phyloP scores from a whole-genome alignment of 768 basidiomycete genomes.

The Leccinum truebloodii region DNA sequence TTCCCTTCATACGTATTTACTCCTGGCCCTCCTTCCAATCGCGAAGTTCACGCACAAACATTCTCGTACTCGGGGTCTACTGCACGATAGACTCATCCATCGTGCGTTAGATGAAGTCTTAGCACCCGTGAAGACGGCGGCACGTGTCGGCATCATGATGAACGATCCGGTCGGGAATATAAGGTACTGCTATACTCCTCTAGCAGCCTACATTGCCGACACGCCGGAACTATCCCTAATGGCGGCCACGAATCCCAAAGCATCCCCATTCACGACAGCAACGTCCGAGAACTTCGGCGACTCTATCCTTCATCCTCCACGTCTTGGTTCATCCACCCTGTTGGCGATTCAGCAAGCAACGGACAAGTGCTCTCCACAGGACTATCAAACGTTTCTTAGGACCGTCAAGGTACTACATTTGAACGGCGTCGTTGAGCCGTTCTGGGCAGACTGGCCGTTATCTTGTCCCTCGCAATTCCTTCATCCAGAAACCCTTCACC shows the following conservation, averaged over 20 bases:
- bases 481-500: conserved; percentile 22
- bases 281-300: conserved; percentile 30
- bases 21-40: conserved; percentile 19
- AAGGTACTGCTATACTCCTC: conserved; percentile 28
- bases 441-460: conserved; percentile 38
- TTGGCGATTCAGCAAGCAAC: neutral
- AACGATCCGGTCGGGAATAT: conserved; percentile 22
- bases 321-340: neutral
- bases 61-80: conserved; percentile 3
- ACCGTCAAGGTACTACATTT: neutral
- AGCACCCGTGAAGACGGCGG: conserved; percentile 32
- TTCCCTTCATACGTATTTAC: conserved; percentile 10
- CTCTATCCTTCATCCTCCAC: neutral
- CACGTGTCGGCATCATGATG: conserved; percentile 29
- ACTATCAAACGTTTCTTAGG: conserved; percentile 18
- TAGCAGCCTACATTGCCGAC: conserved; percentile 35
- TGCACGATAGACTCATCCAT: conserved; percentile 24
- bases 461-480: conserved; percentile 37
- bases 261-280: conserved; percentile 36
- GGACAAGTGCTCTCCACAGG: neutral
- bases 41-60: conserved; percentile 17
- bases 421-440: conserved; percentile 1
- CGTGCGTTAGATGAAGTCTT: conserved; percentile 32
- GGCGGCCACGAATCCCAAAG: conserved; percentile 29
- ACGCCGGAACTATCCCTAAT: conserved; percentile 34